Percentiles rank a stretch among this genome's conserved stretches.
Evolutionary conservation across 768 basidiomycete genomes (phyloP).

Genomic region (Termitomyces sp.): DNA sequence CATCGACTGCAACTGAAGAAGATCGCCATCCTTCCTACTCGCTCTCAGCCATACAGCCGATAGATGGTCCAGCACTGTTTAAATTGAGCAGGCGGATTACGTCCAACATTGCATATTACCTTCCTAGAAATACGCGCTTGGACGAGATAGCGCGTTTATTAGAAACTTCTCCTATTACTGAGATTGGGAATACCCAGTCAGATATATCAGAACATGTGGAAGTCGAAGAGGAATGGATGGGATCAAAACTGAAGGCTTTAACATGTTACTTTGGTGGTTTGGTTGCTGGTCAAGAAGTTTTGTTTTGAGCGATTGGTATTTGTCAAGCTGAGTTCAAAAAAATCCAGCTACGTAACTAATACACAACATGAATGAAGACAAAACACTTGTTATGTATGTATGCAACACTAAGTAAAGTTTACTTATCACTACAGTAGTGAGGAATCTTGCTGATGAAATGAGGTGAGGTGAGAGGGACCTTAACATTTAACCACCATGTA

Average conservation of each 20-base stretch:
- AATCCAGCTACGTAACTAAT: too few species aligned
- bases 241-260: constrained; percentile 85
- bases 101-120: constrained; percentile 80
- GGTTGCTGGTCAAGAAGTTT: constrained; percentile 56
- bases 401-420: too few species aligned
- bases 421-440: too few species aligned
- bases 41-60: constrained; percentile 68
- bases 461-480: too few species aligned
- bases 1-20: constrained; percentile 14
- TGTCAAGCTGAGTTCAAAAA: too few species aligned
- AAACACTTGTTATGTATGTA: too few species aligned
- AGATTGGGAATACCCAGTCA: constrained; percentile 4
- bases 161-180: not conserved
- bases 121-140: constrained; percentile 78
- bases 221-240: constrained; percentile 97
- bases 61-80: constrained; percentile 84
- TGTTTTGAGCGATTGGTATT: constrained; percentile 30
- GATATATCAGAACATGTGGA: constrained; percentile 58
- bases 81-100: constrained; percentile 65
- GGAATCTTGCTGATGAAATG: too few species aligned
- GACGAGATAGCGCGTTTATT: constrained; percentile 56
- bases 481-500: too few species aligned
- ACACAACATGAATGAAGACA: too few species aligned
- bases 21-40: constrained; percentile 56
- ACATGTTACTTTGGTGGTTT: constrained; percentile 94